A percentile compares a stretch with the other conserved stretches of the same genome.
phyloP scores from a whole-genome alignment of 1,284 basidiomycete genomes.

The Macrocybe sp. region DNA sequence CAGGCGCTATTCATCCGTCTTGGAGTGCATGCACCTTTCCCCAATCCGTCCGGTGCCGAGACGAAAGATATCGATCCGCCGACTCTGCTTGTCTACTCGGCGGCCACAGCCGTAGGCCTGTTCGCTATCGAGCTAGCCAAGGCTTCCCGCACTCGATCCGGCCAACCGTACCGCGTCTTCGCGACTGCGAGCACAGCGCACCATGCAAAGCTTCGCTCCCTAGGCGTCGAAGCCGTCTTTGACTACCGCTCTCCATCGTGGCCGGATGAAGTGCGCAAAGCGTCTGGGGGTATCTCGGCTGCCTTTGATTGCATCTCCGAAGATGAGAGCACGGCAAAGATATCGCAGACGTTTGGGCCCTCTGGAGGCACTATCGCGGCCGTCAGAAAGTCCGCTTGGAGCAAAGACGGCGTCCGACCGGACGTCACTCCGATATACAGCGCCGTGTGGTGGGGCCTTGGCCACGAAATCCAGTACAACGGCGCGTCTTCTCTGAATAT shows the following conservation, averaged over 20 bases:
- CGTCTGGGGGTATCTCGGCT: conserved; percentile 22
- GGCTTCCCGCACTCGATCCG: conserved; percentile 17
- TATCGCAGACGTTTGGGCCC: conserved; percentile 23
- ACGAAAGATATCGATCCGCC: conserved; percentile 14
- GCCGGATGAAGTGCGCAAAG: conserved; percentile 21
- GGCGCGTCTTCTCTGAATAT: conserved; percentile 8
- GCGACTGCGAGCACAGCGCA: conserved; percentile 26
- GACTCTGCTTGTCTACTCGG: conserved; percentile 24
- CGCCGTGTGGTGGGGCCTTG: conserved; percentile 28
- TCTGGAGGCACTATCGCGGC: conserved; percentile 26
- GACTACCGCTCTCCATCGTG: conserved; percentile 27
- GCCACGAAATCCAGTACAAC: conserved; percentile 23
- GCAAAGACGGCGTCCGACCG: conserved; percentile 17
- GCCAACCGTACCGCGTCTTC: conserved; percentile 22
- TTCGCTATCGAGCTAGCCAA: conserved; percentile 22
- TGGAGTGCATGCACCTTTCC: conserved; percentile 22
- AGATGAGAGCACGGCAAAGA: conserved; percentile 22
- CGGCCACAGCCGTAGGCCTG: conserved; percentile 23
- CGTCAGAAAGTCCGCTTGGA: conserved; percentile 22
- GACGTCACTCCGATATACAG: conserved; percentile 24
- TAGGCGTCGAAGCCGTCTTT: conserved; percentile 24
- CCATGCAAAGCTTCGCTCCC: conserved; percentile 18
- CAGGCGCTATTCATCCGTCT: conserved; percentile 28
- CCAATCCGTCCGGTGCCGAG: conserved; percentile 15
- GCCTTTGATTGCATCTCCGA: conserved; percentile 31